Evolutionary conservation across 345 rosid species (phyloP).

Genomic region (Theobroma cacao): DNA sequence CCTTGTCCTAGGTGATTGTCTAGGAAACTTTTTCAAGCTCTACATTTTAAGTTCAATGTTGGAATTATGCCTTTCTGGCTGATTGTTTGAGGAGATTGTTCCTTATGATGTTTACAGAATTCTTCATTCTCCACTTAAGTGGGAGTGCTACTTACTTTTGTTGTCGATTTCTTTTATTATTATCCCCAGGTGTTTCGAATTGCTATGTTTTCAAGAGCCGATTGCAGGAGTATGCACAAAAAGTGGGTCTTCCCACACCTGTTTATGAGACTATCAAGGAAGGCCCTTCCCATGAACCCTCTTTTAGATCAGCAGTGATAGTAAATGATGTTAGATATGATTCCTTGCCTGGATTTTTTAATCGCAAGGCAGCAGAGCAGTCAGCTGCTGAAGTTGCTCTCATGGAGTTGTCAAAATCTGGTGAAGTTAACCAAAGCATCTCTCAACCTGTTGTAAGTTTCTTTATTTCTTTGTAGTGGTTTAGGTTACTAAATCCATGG

Average conservation of each 20-base stretch:
- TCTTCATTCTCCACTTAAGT: background rate
- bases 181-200: conserved; percentile 59
- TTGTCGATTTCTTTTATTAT: background rate
- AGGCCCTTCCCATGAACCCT: conserved; percentile 89
- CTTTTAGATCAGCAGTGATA: conserved; percentile 64
- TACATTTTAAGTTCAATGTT: background rate
- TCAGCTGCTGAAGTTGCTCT: conserved; percentile 97
- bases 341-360: conserved; percentile 80
- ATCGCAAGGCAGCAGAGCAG: conserved; percentile 95
- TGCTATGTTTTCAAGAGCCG: conserved; percentile 86
- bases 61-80: background rate
- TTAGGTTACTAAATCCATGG: background rate
- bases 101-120: background rate
- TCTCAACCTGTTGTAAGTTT: conserved; percentile 79
- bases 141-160: background rate
- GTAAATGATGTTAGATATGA: conserved; percentile 63
- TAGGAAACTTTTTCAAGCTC: background rate
- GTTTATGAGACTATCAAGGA: conserved; percentile 75
- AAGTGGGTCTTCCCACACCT: conserved; percentile 66
- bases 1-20: background rate
- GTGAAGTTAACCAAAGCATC: conserved; percentile 46
- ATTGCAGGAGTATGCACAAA: conserved; percentile 84
- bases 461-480: background rate
- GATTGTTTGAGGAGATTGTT: background rate
- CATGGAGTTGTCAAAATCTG: conserved; percentile 56